Base-by-base conservation (phyloP, 2,329 filamentous ascomycete genomes). In the Fusarium piperis region DNA sequence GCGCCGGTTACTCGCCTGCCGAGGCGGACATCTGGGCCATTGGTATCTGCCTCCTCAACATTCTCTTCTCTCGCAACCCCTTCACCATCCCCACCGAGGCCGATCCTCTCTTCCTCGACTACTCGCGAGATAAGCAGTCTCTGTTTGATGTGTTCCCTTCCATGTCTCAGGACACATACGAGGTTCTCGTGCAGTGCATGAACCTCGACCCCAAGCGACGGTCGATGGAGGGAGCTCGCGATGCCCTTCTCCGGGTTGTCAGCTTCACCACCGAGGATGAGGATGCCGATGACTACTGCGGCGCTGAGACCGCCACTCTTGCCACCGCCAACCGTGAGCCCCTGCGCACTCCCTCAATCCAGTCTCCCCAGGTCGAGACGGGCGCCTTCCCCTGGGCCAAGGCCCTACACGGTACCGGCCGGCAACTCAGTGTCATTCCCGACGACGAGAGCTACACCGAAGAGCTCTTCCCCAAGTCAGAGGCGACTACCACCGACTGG, bases 101-200 rank as follows among this genome's bases (percentile, higher is more conserved):
- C n/a, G 96, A 99, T 78, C 92, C 94, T 13, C 85, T 99, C 56
- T 99, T 97, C 83, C 87, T 94, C 70, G 96, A 99, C 82, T 99
- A 97, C 80, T 93, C 92, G 57, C 91, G 93, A 65, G 95, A 99
- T 84, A 94, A 94, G 81, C 95, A 98, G 82, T 97, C 93, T 41
- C 89, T 99, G 64, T 99, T 99, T 80, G 96, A 99, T 81, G 94
- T 98, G 77, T 99, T 99, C 82, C 95, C 96, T 39, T 95, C 93
- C 81, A 97, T 99, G 95, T 98, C 95, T 56, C 94, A 97, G 81
- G 96, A 99, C 81, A 98, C 96, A 0, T 99, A 93, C 78, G 94
- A 98, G 82, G 94, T 99, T 74, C 90, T 99, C 81, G 90, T 92
- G 59, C 89, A 97, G 83, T 97, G 94, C 81, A 90, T 99, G 89